Evolutionary conservation across 75 land plant species (phyloP), one percentile per base, ranked within the genome.

Genomic region (Sequoiadendron giganteum): DNA sequence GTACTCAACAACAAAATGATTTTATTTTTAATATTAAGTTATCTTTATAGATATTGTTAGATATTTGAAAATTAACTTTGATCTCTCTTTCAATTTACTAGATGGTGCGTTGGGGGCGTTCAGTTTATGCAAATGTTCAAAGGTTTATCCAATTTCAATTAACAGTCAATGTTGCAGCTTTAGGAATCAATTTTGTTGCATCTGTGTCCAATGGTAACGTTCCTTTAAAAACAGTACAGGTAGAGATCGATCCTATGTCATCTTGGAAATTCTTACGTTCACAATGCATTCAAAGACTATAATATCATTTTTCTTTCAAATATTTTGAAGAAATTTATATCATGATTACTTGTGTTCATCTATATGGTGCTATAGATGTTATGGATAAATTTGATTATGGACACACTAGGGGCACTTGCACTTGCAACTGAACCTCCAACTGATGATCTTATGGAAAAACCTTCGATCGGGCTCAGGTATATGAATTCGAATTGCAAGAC

Each of bases 331-430:
- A 11, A 43, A 79, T 4, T 79, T 19, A 25, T 79, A 19, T 79
- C 45, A 5, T 79, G 83, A 80, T 80, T 43, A 25, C n/a, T 80
- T 80, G 30, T 21, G 38, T n/a, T 34, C 3, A 85, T 87, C 36
- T 47, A 43, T 19, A 80, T 80, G 47, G 28, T 84, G 28, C 4
- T 40, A 83, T 87, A 97, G 90, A 87, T 95, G 47, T 86, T 97
- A n/a, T 97, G 98, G 98, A 95, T 97, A 47, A 95, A 97, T 87
- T 92, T 97, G 75, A 97, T 97, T 38, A 97, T 97, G 98, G 98
- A 97, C 89, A 97, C 96, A 6, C 85, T 97, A 10, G 98, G 97
- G 38, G 98, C 98, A 38, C 93, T 97, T 65, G 98, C 98, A 4
- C 90, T 97, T 1, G 98, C 98, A 14, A 97, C 97, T 55, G 98